Evolutionary conservation across 2,329 filamentous ascomycete species (phyloP).

Genomic region (Microsporum ferrugineum): DNA sequence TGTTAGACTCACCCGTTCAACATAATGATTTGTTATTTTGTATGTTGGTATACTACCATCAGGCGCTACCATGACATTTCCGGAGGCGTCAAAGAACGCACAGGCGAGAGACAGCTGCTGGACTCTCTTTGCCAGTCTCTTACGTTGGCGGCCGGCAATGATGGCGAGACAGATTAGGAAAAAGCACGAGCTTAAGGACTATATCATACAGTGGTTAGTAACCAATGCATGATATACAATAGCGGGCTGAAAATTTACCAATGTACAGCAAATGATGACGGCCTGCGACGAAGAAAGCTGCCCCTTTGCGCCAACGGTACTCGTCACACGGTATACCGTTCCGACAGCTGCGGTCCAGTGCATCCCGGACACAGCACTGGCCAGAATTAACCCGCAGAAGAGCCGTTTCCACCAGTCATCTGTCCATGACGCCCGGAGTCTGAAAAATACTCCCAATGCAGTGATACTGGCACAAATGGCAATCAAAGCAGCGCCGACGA

Average conservation of each 20-base stretch:
- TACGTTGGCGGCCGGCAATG: constrained; percentile 43
- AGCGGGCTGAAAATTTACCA: constrained; percentile 39
- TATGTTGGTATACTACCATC: constrained; percentile 37
- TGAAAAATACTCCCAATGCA: constrained; percentile 66
- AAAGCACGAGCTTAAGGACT: constrained; percentile 53
- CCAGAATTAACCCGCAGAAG: constrained; percentile 55
- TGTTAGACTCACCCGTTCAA: constrained; percentile 46
- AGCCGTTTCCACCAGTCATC: constrained; percentile 65
- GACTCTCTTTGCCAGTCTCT: constrained; percentile 46
- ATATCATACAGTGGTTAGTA: constrained; percentile 9
- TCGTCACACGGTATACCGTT: constrained; percentile 53
- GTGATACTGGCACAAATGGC: constrained; percentile 59
- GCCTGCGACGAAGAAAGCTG: constrained; percentile 51
- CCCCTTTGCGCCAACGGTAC: constrained; percentile 30
- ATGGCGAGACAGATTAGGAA: constrained; percentile 47
- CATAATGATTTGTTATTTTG: constrained; percentile 68
- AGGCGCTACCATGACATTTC: constrained; percentile 37
- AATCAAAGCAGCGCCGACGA: constrained; percentile 60
- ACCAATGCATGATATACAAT: neutral
- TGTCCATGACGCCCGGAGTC: constrained; percentile 64
- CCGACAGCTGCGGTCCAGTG: constrained; percentile 70
- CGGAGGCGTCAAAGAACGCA: constrained; percentile 34
- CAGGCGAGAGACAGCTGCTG: constrained; percentile 46
- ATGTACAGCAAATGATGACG: constrained; percentile 59
- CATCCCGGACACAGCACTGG: constrained; percentile 70